Evolutionary conservation across 1,284 basidiomycete species (phyloP), one percentile per base, ranked within the genome.

Genomic region (Phellopilus nigrolimitatus): DNA sequence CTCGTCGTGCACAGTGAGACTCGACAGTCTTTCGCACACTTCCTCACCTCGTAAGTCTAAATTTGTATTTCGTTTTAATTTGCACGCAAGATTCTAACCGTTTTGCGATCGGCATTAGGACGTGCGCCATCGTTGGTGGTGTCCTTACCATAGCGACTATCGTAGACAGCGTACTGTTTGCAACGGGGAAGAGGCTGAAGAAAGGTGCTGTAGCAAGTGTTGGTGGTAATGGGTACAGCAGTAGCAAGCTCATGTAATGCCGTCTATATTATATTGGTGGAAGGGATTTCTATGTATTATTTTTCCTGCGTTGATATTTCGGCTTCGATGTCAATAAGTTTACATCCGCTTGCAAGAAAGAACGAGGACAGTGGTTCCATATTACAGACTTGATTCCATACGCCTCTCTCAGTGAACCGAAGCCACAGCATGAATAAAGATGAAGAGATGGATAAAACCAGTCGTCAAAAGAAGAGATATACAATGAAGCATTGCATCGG

Each of bases 51-150:
- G 88, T 94, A 60, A 66, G 91, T 79, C 13, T 28, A n/a, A n/a
- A n/a, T 41, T 40, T 22, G 13, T 10, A 10, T 13, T 40, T 34
- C 31, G 19, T 4, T 7, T 3, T 17, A 25, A 13, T 15, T 34
- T 53, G 25, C 30, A 36, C 27, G 24, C 15, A 21, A 47, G 33
- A 37, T 21, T 49, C 38, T 56, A n/a, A 30, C 40, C 38, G 19
- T 24, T 17, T 34, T n/a, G 22, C 30, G 45, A 22, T 54, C 19
- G 22, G 27, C 46, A 22, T 54, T 58, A 95, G 91, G 59, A 95
- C 95, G 17, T 98, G 95, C 63, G 97, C 97, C 3, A 97, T 99
- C 62, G 84, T 99, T 34, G 95, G 95, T 56, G 95, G 97, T 61
- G 93, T 99, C 6, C 71, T 99, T 45, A 99, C 97, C 1, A 84